These are phyloP conservation scores for Fusarium sp. DNA, from an alignment of 2,329 filamentous ascomycete species.

Conservation along the genomic window DNA sequence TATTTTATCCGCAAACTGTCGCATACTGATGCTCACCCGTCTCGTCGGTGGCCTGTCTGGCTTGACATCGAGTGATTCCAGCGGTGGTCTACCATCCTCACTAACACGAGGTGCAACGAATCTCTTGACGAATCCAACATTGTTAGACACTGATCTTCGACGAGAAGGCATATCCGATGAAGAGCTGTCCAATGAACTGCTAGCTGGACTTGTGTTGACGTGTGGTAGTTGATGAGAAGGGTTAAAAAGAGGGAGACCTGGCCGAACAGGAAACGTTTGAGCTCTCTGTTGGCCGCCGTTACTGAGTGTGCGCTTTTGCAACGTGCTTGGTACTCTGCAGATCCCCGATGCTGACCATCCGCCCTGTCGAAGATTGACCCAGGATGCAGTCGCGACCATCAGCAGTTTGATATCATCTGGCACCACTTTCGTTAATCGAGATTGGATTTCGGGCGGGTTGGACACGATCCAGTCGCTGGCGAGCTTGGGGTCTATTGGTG, in stretches of 20 bases:
- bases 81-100: conserved; percentile 43
- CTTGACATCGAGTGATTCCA: conserved; percentile 39
- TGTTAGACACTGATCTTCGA: conserved; percentile 45
- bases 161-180: conserved; percentile 38
- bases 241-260: conserved; percentile 31
- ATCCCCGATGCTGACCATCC: conserved; percentile 53
- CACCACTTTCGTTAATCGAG: conserved; percentile 49
- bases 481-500: conserved; percentile 43
- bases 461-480: conserved; percentile 41
- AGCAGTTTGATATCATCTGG: conserved; percentile 52
- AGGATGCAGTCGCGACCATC: conserved; percentile 56
- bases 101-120: conserved; percentile 44
- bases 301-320: conserved; percentile 45
- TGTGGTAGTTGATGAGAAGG: conserved; percentile 31
- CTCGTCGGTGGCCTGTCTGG: conserved; percentile 43
- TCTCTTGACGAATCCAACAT: conserved; percentile 43
- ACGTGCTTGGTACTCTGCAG: conserved; percentile 46
- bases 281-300: conserved; percentile 36
- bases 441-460: conserved; percentile 43
- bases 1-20: conserved; percentile 47
- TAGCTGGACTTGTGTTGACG: conserved; percentile 34
- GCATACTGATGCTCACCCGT: conserved; percentile 47
- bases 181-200: conserved; percentile 32
- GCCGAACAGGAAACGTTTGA: conserved; percentile 40
- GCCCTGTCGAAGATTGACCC: conserved; percentile 54